Conservation (phyloP, 352 stramenopile species). For the Phytophthora sojae region DNA sequence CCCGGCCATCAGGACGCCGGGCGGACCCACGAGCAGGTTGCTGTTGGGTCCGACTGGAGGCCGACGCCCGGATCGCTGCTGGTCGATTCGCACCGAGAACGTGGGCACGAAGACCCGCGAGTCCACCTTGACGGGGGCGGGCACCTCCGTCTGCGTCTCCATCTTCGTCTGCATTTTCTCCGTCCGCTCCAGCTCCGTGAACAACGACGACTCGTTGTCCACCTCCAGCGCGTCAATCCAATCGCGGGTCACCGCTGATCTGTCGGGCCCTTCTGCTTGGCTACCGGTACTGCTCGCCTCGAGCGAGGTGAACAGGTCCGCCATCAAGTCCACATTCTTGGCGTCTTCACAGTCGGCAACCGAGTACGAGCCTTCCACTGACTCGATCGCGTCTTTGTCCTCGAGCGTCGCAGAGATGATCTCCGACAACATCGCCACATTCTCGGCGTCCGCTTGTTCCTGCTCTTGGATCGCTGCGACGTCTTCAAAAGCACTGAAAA, state of each 20-base stretch:
- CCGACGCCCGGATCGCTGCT: conserved; percentile 14
- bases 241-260: conserved; percentile 28
- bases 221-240: conserved; percentile 68
- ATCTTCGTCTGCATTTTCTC: conserved; percentile 7
- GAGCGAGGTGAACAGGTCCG: conserved; percentile 46
- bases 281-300: conserved; percentile 24
- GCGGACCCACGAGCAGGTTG: conserved; percentile 55
- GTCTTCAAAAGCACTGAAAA: conserved; percentile 13
- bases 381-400: conserved; percentile 23
- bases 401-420: conserved; percentile 39
- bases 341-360: conserved; percentile 31
- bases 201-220: conserved; percentile 55
- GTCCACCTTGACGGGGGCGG: conserved; percentile 39
- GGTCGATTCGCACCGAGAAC: conserved; percentile 65
- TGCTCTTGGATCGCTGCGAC: conserved; percentile 9
- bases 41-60: conserved; percentile 24
- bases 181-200: conserved; percentile 51
- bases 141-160: conserved; percentile 2
- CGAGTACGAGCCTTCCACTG: conserved; percentile 1
- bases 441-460: conserved; percentile 23
- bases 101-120: conserved; percentile 64
- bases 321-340: conserved; percentile 55
- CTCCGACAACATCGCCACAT: conserved; percentile 40
- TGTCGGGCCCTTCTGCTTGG: conserved; percentile 18
- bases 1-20: conserved; percentile 42